These are phyloP conservation scores for Auricularia cornea DNA, from an alignment of 768 basidiomycete species.

Conservation along the genomic window DNA sequence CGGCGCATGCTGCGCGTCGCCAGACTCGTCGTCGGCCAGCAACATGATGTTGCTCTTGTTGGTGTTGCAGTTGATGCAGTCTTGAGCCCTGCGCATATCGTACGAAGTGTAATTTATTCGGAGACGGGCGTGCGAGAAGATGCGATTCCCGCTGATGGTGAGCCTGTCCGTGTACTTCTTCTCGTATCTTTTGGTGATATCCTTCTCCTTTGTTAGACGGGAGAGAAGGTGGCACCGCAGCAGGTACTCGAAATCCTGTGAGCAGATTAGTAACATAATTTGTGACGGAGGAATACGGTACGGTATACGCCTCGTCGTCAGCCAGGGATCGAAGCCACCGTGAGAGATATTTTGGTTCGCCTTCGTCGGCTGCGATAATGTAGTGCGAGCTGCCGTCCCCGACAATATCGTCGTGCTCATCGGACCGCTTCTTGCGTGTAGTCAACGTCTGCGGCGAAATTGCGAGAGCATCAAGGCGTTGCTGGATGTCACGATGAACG, in stretches of 20 bases:
- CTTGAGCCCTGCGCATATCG: slow-evolving; percentile 33
- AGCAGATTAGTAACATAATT: too few relatives aligned
- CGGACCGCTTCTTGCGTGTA: neutral
- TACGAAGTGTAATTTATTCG: slow-evolving; percentile 36
- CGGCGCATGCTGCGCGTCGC: slow-evolving; percentile 16
- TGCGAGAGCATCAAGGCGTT: neutral
- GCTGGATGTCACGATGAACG: neutral
- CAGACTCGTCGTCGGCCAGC: slow-evolving; percentile 10
- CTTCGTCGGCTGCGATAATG: neutral
- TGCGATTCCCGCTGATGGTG: neutral
- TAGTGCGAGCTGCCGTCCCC: neutral
- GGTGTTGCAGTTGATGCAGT: slow-evolving; percentile 31
- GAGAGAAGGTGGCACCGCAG: slow-evolving; percentile 7
- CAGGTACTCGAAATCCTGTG: neutral
- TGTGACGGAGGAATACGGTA: slow-evolving; percentile 22
- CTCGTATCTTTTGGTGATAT: slow-evolving; percentile 21
- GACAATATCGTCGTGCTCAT: neutral
- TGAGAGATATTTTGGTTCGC: slow-evolving; percentile 21
- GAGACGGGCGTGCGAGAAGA: slow-evolving; percentile 9
- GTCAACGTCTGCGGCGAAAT: neutral
- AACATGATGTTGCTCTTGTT: slow-evolving; percentile 30
- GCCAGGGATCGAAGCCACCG: too few relatives aligned
- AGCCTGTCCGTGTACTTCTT: slow-evolving; percentile 2
- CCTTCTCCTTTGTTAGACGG: slow-evolving; percentile 15
- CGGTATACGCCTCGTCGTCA: neutral